Evolutionary conservation across 352 stramenopile species (phyloP).

Genomic region (Pythium scleroteichum): DNA sequence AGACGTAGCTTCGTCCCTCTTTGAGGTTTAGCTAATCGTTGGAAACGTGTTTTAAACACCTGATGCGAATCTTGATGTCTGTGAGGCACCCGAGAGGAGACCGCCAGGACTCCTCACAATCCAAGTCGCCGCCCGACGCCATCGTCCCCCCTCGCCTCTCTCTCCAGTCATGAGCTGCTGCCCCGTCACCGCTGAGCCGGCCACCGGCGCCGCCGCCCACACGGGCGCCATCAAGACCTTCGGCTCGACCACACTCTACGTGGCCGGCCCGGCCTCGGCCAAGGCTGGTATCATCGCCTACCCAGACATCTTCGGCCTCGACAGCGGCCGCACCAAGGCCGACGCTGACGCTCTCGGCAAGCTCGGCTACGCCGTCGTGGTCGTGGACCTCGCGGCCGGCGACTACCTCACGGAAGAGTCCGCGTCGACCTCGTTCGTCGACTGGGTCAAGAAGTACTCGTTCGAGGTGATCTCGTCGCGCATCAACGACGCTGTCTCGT

Average conservation of each 20-base stretch:
- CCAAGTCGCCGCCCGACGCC: conserved; percentile 12
- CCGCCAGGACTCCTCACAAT: conserved; percentile 14
- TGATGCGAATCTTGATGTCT: conserved; percentile 30
- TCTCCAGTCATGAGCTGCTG: conserved; percentile 65
- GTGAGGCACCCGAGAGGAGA: neutral
- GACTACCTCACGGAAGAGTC: conserved; percentile 58
- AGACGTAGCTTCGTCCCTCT: neutral
- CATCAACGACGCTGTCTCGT: conserved; percentile 74
- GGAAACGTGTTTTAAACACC: conserved; percentile 22
- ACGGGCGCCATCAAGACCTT: conserved; percentile 64
- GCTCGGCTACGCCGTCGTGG: conserved; percentile 72
- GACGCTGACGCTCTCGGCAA: conserved; percentile 74
- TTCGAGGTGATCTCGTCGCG: conserved; percentile 51
- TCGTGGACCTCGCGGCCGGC: conserved; percentile 64
- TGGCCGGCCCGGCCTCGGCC: conserved; percentile 60
- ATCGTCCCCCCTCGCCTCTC: conserved; percentile 5
- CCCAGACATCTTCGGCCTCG: conserved; percentile 77
- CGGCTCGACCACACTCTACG: conserved; percentile 71
- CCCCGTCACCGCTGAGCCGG: conserved; percentile 64
- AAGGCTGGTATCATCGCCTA: conserved; percentile 70
- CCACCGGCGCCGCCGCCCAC: conserved; percentile 42
- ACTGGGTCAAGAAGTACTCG: conserved; percentile 74
- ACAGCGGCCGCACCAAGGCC: conserved; percentile 80
- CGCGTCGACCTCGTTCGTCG: conserved; percentile 32
- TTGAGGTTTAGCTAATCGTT: conserved; percentile 17